A percentile compares a stretch with the other conserved stretches of the same genome.
Conservation (phyloP, 2,329 filamentous ascomycete genomes). For the Diaporthe ilicicola region DNA sequence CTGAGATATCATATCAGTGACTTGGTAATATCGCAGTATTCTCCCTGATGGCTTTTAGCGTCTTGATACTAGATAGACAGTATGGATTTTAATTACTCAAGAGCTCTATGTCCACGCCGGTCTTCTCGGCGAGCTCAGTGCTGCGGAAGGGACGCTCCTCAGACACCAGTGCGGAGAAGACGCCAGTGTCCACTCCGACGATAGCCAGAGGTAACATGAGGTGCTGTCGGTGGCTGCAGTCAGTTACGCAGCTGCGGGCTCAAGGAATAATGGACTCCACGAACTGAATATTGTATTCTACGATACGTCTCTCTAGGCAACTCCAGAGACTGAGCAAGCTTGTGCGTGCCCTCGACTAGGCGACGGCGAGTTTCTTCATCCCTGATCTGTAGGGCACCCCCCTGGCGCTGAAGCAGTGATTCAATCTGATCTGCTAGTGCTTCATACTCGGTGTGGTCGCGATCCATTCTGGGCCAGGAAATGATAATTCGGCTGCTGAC, state of each 20-base stretch:
- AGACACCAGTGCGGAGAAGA: background rate
- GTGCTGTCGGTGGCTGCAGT: background rate
- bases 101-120: background rate
- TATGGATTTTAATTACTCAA: background rate
- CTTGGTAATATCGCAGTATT: background rate
- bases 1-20: background rate
- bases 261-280: background rate
- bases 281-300: background rate
- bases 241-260: background rate
- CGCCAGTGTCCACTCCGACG: background rate
- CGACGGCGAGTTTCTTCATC: background rate
- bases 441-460: background rate
- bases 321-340: background rate
- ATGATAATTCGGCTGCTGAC: too few relatives aligned
- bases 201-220: background rate
- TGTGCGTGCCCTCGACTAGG: background rate
- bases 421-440: background rate
- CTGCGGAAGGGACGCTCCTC: background rate
- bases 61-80: background rate
- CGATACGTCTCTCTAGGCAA: background rate
- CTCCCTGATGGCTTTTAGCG: background rate
- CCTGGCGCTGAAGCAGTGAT: background rate
- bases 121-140: background rate
- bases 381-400: background rate
- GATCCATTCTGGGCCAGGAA: too few relatives aligned